These are phyloP conservation scores for Pisolithus tinctorius DNA, from an alignment of 768 basidiomycete genomes.

Conservation along the genomic window DNA sequence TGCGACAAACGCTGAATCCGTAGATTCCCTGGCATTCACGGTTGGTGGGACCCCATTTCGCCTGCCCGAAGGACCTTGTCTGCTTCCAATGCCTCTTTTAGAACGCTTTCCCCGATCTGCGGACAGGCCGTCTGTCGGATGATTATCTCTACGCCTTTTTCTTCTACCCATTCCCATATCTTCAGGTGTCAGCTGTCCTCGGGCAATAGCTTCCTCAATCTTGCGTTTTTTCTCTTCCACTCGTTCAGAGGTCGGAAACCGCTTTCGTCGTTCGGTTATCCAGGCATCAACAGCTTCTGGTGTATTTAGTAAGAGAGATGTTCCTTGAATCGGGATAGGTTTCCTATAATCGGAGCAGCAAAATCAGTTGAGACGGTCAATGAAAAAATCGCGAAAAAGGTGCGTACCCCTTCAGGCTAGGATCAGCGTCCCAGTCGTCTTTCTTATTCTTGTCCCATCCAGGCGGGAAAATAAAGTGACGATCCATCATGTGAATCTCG, in stretches of 20 bases:
- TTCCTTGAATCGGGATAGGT: constrained; percentile 71
- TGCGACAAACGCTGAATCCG: not conserved
- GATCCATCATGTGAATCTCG: constrained; percentile 82
- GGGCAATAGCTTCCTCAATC: constrained; percentile 68
- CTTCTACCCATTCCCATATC: constrained; percentile 34
- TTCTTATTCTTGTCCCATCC: constrained; percentile 57
- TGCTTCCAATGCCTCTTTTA: constrained; percentile 27
- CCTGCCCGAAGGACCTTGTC: constrained; percentile 2
- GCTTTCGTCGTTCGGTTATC: constrained; percentile 82
- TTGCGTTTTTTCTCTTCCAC: constrained; percentile 80
- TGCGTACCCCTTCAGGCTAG: constrained; percentile 67
- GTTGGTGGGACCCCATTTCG: not conserved
- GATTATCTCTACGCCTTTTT: constrained; percentile 37
- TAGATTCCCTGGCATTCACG: not conserved
- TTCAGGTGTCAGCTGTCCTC: constrained; percentile 61
- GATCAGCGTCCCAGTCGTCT: constrained; percentile 76
- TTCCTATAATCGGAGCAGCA: constrained; percentile 39
- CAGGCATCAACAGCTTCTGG: constrained; percentile 79
- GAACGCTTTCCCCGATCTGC: constrained; percentile 11
- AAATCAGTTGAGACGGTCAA: constrained; percentile 5
- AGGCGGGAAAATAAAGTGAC: constrained; percentile 78
- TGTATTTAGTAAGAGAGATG: constrained; percentile 66
- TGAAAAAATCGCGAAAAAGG: not conserved
- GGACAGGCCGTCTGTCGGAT: constrained; percentile 1
- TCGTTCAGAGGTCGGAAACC: constrained; percentile 69